phyloP scores from a whole-genome alignment of 1,284 basidiomycete genomes.

The Apiotrichum akiyoshidainum region DNA sequence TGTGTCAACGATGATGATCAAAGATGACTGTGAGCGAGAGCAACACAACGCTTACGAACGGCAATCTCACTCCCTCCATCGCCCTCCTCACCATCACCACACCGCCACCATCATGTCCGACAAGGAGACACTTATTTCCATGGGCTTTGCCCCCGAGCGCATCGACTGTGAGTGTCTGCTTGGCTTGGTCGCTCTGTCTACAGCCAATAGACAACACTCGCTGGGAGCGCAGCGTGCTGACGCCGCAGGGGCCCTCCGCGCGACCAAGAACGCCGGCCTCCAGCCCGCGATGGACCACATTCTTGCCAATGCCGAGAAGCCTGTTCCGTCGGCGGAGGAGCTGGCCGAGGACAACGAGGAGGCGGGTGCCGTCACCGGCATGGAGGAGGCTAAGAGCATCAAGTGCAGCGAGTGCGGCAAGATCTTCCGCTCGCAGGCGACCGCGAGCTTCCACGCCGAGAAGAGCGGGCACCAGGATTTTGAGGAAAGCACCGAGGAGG shows the following conservation, averaged over 20 bases:
- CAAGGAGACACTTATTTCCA: constrained; percentile 72
- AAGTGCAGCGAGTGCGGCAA: constrained; percentile 66
- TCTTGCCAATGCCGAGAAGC: constrained; percentile 69
- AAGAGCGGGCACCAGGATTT: constrained; percentile 93
- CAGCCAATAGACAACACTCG: constrained; percentile 19
- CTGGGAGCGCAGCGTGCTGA: constrained; percentile 15
- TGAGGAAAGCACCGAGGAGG: constrained; percentile 92
- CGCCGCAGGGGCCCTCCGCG: constrained; percentile 71
- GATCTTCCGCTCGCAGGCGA: constrained; percentile 77
- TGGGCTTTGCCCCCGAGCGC: constrained; percentile 79
- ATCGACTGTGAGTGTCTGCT: constrained; percentile 66
- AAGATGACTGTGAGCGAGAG: neutral
- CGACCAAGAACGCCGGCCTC: constrained; percentile 71
- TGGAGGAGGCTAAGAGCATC: constrained; percentile 33
- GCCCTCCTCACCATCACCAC: neutral
- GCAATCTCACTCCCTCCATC: neutral
- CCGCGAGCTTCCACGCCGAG: constrained; percentile 92
- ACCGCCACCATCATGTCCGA: constrained; percentile 53
- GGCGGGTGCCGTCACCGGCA: constrained; percentile 30
- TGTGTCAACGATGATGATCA: neutral
- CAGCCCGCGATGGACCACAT: constrained; percentile 86
- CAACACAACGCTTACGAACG: neutral
- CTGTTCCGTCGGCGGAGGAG: constrained; percentile 59
- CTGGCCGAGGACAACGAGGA: constrained; percentile 70
- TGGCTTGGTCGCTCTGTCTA: neutral